phyloP scores from a whole-genome alignment of 345 rosid genomes.

The Citrus maxima region DNA sequence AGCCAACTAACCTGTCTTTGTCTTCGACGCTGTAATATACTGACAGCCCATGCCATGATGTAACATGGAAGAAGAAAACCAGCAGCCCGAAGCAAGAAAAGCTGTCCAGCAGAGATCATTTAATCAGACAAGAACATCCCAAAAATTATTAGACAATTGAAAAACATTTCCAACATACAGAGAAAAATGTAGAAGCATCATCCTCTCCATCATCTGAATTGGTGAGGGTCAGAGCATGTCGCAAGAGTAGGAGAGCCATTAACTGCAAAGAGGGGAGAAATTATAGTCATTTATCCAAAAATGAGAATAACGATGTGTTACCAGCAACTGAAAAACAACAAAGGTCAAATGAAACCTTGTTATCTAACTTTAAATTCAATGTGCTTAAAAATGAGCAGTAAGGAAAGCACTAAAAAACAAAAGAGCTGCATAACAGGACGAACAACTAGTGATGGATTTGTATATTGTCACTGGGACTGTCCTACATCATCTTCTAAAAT shows the following conservation, averaged over 20 bases:
- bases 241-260: slow-evolving; percentile 88
- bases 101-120: slow-evolving; percentile 40
- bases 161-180: slow-evolving; percentile 45
- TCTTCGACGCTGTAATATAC: slow-evolving; percentile 87
- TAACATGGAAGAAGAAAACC: slow-evolving; percentile 97
- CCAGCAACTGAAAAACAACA: not conserved
- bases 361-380: not conserved
- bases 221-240: slow-evolving; percentile 82
- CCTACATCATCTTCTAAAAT: not conserved
- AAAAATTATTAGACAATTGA: not conserved
- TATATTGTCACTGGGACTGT: not conserved
- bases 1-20: slow-evolving; percentile 72
- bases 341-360: not conserved
- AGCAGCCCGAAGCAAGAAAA: slow-evolving; percentile 90
- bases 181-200: slow-evolving; percentile 83
- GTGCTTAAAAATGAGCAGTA: not conserved
- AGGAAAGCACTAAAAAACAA: not conserved
- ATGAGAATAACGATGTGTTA: not conserved
- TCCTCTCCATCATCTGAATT: slow-evolving; percentile 70
- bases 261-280: slow-evolving; percentile 42
- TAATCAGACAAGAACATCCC: slow-evolving; percentile 3
- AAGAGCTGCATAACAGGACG: not conserved
- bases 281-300: not conserved
- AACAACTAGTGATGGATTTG: not conserved
- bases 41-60: slow-evolving; percentile 98